Base-by-base conservation (phyloP, 2,329 filamentous ascomycete genomes). In the Penicillium sp. region DNA sequence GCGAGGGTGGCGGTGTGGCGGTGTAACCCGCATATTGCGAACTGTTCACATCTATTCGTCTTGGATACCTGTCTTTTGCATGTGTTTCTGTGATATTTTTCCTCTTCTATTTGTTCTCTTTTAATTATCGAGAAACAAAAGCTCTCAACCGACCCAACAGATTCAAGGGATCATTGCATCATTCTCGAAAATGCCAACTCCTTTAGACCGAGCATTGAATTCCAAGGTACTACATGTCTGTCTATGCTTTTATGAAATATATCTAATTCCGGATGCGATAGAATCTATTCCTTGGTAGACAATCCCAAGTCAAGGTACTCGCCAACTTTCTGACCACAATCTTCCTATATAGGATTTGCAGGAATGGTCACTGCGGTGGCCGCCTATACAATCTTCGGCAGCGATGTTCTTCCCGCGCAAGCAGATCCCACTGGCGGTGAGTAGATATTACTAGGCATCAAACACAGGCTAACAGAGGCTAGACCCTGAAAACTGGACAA, bases 311-410 rank as follows among this genome's bases (percentile, higher is more conserved):
- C 10, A 44, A 35, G 9, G 17, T 28, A 22, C 12, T 49, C 8
- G 33, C 15, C 34, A 12, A 22, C 31, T 38, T 29, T 45, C 55
- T 67, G 54, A 69, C 57, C 55, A 40, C 34, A 17, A 31, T 9
- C 22, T n/a, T 35, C 28, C 40, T 43, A 61, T 60, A 48, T 72
- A 83, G 87, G 83, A 17, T 96, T 96, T 65, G 83, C 85, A 4
- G 87, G 86, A 9, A 77, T 94, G 45, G 79, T 96, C 13, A 86
- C 87, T 6, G 88, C 86, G 2, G 88, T 85, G 2, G 85, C 88
- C 15, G 82, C 81, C 37, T 95, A 86, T 84, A 79, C 81, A 17
- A 91, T 96, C 60, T 94, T 86, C 83, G 88, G 88, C 49, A 78
- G 81, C 46, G 88, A 91, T 55, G 79, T 96, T 62, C 95, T 96